A percentile compares a stretch with the other conserved stretches of the same genome.
These are phyloP conservation scores for Corchorus capsularis DNA, from an alignment of 345 rosid species.

Conservation along the genomic window DNA sequence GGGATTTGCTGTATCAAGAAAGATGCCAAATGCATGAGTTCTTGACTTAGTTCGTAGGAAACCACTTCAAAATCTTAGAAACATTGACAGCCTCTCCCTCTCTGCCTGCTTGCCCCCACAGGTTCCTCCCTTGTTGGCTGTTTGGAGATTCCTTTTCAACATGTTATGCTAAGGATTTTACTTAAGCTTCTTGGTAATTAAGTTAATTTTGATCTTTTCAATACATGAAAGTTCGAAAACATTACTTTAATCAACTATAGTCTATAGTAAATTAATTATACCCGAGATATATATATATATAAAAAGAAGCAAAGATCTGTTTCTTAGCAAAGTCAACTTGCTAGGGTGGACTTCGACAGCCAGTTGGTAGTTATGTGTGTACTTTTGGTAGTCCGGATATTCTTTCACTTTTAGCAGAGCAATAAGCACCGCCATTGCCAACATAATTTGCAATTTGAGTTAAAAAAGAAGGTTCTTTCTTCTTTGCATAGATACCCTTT, in stretches of 20 bases:
- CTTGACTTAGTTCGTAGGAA: background rate
- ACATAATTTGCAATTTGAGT: no score
- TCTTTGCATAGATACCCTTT: no score
- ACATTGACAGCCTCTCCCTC: slow-evolving; percentile 7
- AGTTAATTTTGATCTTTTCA: background rate
- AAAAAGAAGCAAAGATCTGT: background rate
- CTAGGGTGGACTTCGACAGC: background rate
- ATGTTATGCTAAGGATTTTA: background rate
- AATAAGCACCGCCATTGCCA: no score
- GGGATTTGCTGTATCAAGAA: slow-evolving; percentile 30
- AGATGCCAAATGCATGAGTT: slow-evolving; percentile 25
- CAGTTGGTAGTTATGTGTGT: background rate
- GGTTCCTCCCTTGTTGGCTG: background rate
- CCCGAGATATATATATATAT: background rate
- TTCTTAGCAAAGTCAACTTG: background rate
- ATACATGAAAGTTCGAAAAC: background rate
- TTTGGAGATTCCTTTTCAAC: background rate
- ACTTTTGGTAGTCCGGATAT: background rate
- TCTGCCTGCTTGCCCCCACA: background rate
- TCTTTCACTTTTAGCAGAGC: no score
- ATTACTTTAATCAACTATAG: background rate
- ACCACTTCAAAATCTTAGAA: background rate
- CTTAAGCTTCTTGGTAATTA: background rate
- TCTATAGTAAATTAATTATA: background rate
- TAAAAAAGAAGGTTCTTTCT: no score